Base-by-base conservation (phyloP, 202 grass and related monocot species). In the Panicum hallii region DNA sequence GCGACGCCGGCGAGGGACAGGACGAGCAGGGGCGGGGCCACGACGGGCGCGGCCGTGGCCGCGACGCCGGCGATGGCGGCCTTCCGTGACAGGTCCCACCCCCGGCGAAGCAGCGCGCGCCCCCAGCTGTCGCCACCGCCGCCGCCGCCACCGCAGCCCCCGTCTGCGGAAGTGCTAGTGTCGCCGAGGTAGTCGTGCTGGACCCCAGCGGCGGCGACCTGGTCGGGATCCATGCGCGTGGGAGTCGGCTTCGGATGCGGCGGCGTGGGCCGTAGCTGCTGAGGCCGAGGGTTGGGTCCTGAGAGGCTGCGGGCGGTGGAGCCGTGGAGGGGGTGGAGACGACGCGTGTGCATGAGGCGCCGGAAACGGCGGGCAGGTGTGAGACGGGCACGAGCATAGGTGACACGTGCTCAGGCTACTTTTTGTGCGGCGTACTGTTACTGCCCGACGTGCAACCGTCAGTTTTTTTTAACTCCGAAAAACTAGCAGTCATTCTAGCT, bases 1-100 rank as follows among this genome's bases (percentile, higher is more conserved):
- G 84, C 90, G 3, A 92, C n/a, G 48, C 95, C 89, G 20, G 92
- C 77, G 30, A 85, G 52, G 58, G 87, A 93, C 36, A 90, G 79
- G 50, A 90, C 1, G 22, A 92, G 17, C 3, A 93, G 43, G 34
- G 85, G 72, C 70, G 95, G 92, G 55, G 80, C 84, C 23, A 94
- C 60, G 10, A 97, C 36, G 4, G 92, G 95, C 17, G 89, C 87
- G 4, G 83, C 84, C 49, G 82, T 81, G 5, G 83, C 52, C 46
- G 84, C 90, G 45, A 55, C 64, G 36, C 89, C 80, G 6, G 72
- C 82, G 23, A 97, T 56, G 40, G 82, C 95, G 11, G 79, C 88
- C 79, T 85, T 94, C 80, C 66, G 77, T 6, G 82, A 61, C 16
- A 93, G 36, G 22, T 40, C 84, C 87, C 89, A 93, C 30, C 91